Conservation (phyloP, 2,329 filamentous ascomycete genomes). For the Claviceps citrina region DNA sequence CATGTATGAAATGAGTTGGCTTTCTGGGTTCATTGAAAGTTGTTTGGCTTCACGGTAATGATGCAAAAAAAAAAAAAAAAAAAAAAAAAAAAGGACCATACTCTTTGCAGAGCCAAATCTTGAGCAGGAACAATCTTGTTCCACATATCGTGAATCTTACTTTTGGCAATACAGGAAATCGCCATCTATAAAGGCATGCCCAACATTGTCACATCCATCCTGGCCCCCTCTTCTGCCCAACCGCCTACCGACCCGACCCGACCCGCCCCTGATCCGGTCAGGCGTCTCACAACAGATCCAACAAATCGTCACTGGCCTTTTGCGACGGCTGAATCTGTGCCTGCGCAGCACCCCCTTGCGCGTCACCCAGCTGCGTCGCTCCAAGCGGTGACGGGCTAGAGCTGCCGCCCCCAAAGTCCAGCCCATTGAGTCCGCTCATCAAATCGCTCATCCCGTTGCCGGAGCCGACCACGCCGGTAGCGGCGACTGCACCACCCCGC, state of each 20-base stretch:
- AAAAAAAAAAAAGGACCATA: neutral
- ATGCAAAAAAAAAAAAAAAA: too few species aligned
- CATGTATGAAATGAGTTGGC: neutral
- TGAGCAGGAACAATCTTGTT: too few species aligned
- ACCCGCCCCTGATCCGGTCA: neutral
- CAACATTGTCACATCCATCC: neutral
- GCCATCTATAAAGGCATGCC: conserved; percentile 2
- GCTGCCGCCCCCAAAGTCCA: conserved; percentile 52
- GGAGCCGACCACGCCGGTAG: conserved; percentile 22
- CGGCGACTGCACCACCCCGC: conserved; percentile 21
- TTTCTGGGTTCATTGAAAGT: too few species aligned
- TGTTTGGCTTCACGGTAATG: neutral
- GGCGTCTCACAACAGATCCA: conserved; percentile 25
- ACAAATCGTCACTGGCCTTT: conserved; percentile 47
- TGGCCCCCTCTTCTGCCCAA: neutral
- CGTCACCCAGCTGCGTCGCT: conserved; percentile 37
- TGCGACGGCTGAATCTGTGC: conserved; percentile 28
- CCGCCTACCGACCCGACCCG: neutral
- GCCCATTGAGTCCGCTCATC: conserved; percentile 71
- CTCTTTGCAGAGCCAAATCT: too few species aligned
- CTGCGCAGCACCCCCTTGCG: conserved; percentile 12
- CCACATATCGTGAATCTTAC: neutral
- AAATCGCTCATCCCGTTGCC: conserved; percentile 65
- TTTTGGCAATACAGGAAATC: neutral
- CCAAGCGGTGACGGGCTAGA: conserved; percentile 48